A percentile compares a stretch with the other conserved stretches of the same genome.
phyloP scores from a whole-genome alignment of 2,329 filamentous ascomycete species.

The Raffaelea ambrosiae region DNA sequence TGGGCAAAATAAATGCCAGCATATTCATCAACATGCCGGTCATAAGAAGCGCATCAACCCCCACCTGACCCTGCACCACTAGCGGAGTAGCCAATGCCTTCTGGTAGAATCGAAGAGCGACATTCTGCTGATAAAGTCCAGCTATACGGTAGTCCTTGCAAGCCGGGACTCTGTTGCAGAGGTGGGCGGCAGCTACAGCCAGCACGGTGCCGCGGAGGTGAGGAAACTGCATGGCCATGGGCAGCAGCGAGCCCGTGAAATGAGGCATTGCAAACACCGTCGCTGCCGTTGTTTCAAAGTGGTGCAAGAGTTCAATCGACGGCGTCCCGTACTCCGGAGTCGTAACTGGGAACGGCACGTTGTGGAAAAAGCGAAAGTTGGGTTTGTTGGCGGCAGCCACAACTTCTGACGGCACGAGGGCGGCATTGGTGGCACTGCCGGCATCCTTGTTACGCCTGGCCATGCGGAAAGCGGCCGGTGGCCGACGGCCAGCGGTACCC shows the following conservation, averaged over 20 bases:
- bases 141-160: constrained; percentile 12
- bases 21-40: constrained; percentile 17
- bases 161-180: constrained; percentile 11
- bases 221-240: constrained; percentile 7
- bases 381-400: not conserved
- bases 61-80: constrained; percentile 10
- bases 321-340: constrained; percentile 11
- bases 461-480: not conserved
- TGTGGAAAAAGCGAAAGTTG: constrained; percentile 4
- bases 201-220: constrained; percentile 14
- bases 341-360: constrained; percentile 4
- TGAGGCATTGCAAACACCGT: constrained; percentile 13
- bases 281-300: constrained; percentile 7
- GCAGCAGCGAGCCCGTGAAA: constrained; percentile 9
- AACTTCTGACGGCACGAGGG: not conserved
- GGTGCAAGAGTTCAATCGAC: constrained; percentile 11
- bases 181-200: constrained; percentile 12
- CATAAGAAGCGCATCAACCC: constrained; percentile 14
- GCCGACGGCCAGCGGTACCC: too few relatives aligned
- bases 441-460: not conserved
- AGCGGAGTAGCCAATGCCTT: constrained; percentile 11
- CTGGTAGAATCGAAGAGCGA: constrained; percentile 14
- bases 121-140: constrained; percentile 14
- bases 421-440: not conserved
- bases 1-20: constrained; percentile 14